These are phyloP conservation scores for Kockiozyma suomiensis DNA, from an alignment of 805 yeast genomes.

Conservation along the genomic window DNA sequence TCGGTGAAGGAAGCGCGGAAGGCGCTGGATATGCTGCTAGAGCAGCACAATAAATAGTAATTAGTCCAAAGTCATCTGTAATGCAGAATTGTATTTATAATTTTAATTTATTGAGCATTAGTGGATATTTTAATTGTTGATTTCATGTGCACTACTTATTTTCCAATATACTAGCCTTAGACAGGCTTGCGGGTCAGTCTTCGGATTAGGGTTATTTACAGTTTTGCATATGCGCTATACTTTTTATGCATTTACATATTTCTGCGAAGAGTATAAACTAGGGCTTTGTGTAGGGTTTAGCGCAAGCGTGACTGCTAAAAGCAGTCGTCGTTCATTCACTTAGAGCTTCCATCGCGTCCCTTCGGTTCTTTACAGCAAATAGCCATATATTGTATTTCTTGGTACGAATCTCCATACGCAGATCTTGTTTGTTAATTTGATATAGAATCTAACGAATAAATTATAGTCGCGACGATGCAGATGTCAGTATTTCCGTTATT, in stretches of 20 bases:
- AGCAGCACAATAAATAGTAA: not conserved
- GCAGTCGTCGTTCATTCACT: not conserved
- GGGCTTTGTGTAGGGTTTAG: not conserved
- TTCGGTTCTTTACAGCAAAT: constrained; percentile 1
- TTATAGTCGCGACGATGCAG: constrained; percentile 28
- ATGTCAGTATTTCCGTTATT: constrained; percentile 22
- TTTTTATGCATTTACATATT: no score
- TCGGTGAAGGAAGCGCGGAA: constrained; percentile 36
- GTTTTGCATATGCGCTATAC: not conserved
- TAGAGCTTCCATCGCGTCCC: not conserved
- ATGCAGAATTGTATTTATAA: not conserved
- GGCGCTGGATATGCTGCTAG: constrained; percentile 38
- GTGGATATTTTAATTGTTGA: no score
- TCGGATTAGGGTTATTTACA: not conserved
- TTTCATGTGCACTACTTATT: no score
- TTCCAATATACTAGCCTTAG: no score
- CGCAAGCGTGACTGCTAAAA: constrained; percentile 1
- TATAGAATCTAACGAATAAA: not conserved
- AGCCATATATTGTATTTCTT: constrained; percentile 5
- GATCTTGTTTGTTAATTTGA: not conserved
- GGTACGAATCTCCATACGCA: not conserved
- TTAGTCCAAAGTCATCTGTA: not conserved
- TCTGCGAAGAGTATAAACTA: no score
- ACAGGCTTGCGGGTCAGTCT: not conserved
- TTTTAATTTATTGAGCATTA: no score